phyloP scores from a whole-genome alignment of 352 stramenopile genomes.

The Phytophthora tentaculata region DNA sequence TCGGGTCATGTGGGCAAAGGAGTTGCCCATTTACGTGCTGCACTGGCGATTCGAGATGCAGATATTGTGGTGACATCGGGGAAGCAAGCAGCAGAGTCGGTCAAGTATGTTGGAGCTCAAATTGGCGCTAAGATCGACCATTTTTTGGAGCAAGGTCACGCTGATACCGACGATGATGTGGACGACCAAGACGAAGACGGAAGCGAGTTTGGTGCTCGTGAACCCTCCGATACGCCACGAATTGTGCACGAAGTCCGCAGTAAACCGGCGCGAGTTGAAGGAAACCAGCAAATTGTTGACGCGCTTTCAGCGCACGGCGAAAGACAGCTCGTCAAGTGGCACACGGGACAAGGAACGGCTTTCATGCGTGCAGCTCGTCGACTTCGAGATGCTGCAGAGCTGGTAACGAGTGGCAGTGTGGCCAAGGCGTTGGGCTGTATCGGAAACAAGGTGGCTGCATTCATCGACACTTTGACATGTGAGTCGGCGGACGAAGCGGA shows the following conservation, averaged over 20 bases:
- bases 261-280: neutral
- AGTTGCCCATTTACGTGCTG: constrained; percentile 5
- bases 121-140: constrained; percentile 1
- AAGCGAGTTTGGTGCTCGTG: constrained; percentile 4
- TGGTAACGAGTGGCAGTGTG: constrained; percentile 1
- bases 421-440: constrained; percentile 1
- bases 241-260: constrained; percentile 1
- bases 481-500: neutral
- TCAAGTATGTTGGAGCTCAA: constrained; percentile 2
- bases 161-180: neutral
- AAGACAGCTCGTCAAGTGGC: neutral
- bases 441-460: neutral
- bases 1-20: constrained; percentile 2
- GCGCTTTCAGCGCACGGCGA: constrained; percentile 1
- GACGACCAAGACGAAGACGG: neutral
- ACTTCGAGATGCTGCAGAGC: neutral
- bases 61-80: constrained; percentile 5
- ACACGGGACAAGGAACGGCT: constrained; percentile 4
- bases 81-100: neutral
- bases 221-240: neutral
- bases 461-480: neutral
- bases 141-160: neutral
- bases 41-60: constrained; percentile 6
- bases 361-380: constrained; percentile 1
- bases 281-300: constrained; percentile 1